Percentiles rank a stretch among this genome's conserved stretches.
Evolutionary conservation across 2,329 filamentous ascomycete species (phyloP).

Genomic region (Fusarium lateritium): DNA sequence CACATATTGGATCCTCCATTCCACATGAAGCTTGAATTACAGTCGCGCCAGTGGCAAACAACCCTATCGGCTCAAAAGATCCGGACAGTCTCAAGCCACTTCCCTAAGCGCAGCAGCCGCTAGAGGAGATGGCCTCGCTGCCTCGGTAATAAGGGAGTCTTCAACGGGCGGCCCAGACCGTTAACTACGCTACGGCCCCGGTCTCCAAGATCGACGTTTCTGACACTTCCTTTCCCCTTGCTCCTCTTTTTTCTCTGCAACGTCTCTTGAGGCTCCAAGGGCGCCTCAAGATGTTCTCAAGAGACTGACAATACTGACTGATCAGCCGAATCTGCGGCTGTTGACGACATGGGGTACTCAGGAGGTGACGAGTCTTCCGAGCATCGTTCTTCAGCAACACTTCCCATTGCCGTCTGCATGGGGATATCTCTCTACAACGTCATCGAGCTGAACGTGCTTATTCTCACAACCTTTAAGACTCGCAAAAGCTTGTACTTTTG

Average conservation of each 20-base stretch:
- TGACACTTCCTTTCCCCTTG: background rate
- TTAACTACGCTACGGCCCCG: background rate
- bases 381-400: background rate
- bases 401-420: constrained; percentile 30
- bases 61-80: constrained; percentile 7
- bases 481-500: constrained; percentile 56
- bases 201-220: constrained; percentile 6
- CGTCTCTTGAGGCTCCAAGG: background rate
- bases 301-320: background rate
- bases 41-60: constrained; percentile 11
- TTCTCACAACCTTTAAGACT: constrained; percentile 53
- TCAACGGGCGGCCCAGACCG: constrained; percentile 3
- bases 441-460: constrained; percentile 53
- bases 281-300: constrained; percentile 4
- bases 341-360: constrained; percentile 23
- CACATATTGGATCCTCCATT: background rate
- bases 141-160: constrained; percentile 9
- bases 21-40: background rate
- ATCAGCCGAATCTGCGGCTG: background rate
- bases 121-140: constrained; percentile 6
- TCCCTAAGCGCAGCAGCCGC: background rate
- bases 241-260: constrained; percentile 10
- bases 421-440: constrained; percentile 52
- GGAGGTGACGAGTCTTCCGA: constrained; percentile 14
- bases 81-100: constrained; percentile 14